Evolutionary conservation across 495 filamentous ascomycete genomes (phyloP).

Genomic region (Symbiotaphrina buchneri): DNA sequence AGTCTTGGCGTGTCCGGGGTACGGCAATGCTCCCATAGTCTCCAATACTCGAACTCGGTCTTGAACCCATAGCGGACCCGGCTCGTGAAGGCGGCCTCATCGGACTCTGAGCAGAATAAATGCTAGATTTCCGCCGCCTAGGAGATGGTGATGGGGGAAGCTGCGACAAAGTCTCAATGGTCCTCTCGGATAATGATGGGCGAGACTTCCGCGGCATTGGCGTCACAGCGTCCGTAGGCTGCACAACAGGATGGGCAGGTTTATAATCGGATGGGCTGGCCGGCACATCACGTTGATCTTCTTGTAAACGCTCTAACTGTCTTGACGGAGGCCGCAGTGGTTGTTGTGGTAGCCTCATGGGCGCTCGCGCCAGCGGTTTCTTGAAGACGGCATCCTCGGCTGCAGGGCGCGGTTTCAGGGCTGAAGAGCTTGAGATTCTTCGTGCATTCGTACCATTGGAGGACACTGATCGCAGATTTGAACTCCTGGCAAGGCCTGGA

Average conservation of each 20-base stretch:
- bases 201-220: constrained; percentile 9
- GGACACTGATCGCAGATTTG: neutral
- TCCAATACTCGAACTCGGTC: constrained; percentile 20
- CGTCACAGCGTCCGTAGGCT: too few relatives aligned
- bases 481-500: too few relatives aligned
- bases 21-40: neutral
- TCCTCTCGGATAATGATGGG: constrained; percentile 44
- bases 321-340: too few relatives aligned
- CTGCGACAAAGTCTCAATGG: constrained; percentile 40
- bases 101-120: constrained; percentile 33
- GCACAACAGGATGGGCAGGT: too few relatives aligned
- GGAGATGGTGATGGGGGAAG: constrained; percentile 40
- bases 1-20: too few relatives aligned
- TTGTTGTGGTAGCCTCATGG: constrained; percentile 1
- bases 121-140: constrained; percentile 30
- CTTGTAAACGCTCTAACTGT: too few relatives aligned
- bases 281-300: constrained; percentile 1
- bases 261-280: too few relatives aligned
- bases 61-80: constrained; percentile 17
- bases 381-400: constrained; percentile 3
- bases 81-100: constrained; percentile 31
- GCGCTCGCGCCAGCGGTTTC: constrained; percentile 1
- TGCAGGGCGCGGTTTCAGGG: neutral
- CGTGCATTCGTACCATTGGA: neutral
- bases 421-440: neutral